These are phyloP conservation scores for Aspergillus bridgeri DNA, from an alignment of 495 filamentous ascomycete genomes.

Conservation along the genomic window DNA sequence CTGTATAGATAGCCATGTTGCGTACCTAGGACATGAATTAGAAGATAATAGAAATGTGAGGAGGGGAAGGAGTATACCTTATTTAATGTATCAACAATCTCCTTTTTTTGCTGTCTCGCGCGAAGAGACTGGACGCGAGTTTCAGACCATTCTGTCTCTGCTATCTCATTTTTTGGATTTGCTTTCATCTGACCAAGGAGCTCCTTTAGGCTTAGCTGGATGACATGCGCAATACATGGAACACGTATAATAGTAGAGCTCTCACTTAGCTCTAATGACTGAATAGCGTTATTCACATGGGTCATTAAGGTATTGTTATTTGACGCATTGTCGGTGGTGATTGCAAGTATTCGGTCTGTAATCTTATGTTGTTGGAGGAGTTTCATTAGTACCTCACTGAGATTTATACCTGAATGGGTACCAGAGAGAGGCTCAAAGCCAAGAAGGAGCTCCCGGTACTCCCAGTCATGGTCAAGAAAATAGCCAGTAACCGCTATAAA, in stretches of 20 bases:
- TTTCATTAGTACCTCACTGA: background rate
- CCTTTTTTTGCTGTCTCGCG: background rate
- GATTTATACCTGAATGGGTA: background rate
- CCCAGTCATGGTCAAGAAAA: too few relatives aligned
- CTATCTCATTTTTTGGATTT: background rate
- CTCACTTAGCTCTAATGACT: background rate
- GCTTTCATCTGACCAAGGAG: background rate
- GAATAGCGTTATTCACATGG: background rate
- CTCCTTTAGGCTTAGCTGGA: background rate
- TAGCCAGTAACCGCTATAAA: background rate
- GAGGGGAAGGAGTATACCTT: too few relatives aligned
- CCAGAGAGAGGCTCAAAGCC: background rate
- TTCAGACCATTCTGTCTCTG: background rate
- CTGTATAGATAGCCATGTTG: too few relatives aligned
- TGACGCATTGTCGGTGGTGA: too few relatives aligned
- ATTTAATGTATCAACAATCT: background rate
- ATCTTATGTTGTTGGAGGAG: background rate
- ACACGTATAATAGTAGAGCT: background rate
- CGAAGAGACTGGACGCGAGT: background rate
- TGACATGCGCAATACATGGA: background rate
- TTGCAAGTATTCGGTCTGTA: too few relatives aligned
- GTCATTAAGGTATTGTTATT: background rate
- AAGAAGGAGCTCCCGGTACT: background rate
- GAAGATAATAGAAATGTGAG: too few relatives aligned
- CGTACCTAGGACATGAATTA: too few relatives aligned